Conservation (phyloP, 371 early-diverging fungal species). For the Syncephalastrum contaminatum region DNA sequence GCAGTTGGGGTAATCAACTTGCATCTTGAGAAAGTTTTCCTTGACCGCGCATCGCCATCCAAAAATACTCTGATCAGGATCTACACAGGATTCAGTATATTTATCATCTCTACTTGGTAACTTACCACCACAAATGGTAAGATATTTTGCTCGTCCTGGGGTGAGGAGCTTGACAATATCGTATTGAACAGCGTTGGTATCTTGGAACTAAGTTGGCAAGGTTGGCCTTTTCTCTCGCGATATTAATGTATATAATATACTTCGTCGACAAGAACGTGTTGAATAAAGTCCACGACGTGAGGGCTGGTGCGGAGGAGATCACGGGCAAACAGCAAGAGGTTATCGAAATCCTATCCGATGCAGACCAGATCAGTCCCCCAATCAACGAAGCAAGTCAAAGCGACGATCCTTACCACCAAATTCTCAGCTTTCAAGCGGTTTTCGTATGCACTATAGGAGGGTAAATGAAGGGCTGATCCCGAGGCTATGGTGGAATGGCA, state of each 20-base stretch:
- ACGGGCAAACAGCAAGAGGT: slow-evolving; percentile 41
- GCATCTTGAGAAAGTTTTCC: slow-evolving; percentile 54
- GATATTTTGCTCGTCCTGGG: slow-evolving; percentile 25
- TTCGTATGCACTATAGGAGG: slow-evolving; percentile 35
- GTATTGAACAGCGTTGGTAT: slow-evolving; percentile 61
- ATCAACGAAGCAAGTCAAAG: neutral
- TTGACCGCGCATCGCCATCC: slow-evolving; percentile 62
- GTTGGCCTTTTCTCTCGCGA: neutral
- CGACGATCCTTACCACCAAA: slow-evolving; percentile 30
- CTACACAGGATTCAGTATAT: slow-evolving; percentile 11
- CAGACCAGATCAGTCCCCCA: neutral
- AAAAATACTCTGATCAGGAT: slow-evolving; percentile 65
- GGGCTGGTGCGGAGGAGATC: slow-evolving; percentile 29
- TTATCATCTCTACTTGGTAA: neutral
- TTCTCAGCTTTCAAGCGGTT: slow-evolving; percentile 27
- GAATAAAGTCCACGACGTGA: slow-evolving; percentile 17
- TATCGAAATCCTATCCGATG: slow-evolving; percentile 59
- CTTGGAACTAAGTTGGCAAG: slow-evolving; percentile 53
- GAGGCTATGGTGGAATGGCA: neutral
- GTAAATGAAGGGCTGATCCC: slow-evolving; percentile 3
- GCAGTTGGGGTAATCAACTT: slow-evolving; percentile 33
- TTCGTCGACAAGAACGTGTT: slow-evolving; percentile 60
- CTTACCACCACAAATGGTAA: slow-evolving; percentile 66
- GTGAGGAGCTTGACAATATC: slow-evolving; percentile 40
- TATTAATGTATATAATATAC: slow-evolving; percentile 12